Percentiles rank a stretch among this genome's conserved stretches.
Conservation (phyloP, 169 alveolate species). For the Sarcocystis neurona region DNA sequence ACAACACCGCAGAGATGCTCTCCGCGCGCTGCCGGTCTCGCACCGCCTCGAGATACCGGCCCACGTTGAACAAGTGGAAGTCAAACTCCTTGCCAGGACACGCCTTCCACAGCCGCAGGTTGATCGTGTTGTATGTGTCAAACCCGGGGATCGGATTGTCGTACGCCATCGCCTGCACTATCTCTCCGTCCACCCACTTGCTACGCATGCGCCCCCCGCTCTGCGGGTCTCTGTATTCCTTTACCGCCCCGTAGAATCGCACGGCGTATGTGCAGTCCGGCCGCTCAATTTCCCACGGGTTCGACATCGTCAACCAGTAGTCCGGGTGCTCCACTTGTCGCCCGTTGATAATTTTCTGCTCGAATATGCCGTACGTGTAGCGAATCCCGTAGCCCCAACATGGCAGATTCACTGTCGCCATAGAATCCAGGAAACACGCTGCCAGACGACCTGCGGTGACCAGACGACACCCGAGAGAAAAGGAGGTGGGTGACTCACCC, state of each 20-base stretch:
- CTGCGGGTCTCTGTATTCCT: conserved; percentile 52
- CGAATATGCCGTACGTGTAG: conserved; percentile 95
- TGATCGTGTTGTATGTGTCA: conserved; percentile 92
- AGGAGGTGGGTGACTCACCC: too few species aligned
- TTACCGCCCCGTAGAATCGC: conserved; percentile 87
- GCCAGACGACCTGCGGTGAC: conserved; percentile 85
- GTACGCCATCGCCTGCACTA: conserved; percentile 93
- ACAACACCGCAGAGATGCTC: conserved; percentile 92
- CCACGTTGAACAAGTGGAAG: conserved; percentile 89
- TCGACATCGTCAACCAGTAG: conserved; percentile 91
- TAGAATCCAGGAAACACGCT: conserved; percentile 95
- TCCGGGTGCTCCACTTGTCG: conserved; percentile 95
- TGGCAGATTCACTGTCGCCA: conserved; percentile 93
- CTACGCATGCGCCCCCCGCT: conserved; percentile 21
- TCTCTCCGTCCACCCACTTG: conserved; percentile 93
- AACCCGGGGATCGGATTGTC: conserved; percentile 97
- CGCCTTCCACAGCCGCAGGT: conserved; percentile 91
- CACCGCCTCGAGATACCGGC: conserved; percentile 89
- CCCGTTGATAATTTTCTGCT: conserved; percentile 89
- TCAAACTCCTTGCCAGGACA: conserved; percentile 91
- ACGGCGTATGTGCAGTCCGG: conserved; percentile 92
- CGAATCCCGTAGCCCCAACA: conserved; percentile 97
- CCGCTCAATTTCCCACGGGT: conserved; percentile 96
- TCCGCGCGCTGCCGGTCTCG: conserved; percentile 91
- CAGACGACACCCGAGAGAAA: neutral